phyloP scores from a whole-genome alignment of 352 stramenopile genomes.

The Phytophthora brassicae region DNA sequence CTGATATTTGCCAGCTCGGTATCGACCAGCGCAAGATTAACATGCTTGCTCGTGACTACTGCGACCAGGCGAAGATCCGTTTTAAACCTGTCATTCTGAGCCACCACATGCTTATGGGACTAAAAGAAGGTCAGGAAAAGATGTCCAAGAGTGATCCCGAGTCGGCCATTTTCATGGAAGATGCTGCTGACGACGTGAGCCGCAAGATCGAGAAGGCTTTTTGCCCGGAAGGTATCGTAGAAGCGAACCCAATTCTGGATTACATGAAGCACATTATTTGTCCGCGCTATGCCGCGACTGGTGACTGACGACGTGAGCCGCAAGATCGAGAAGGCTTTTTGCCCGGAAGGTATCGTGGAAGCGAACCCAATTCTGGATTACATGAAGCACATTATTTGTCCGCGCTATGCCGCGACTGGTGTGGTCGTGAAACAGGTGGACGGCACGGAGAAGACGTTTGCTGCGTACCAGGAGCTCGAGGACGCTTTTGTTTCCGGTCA shows the following conservation, averaged over 20 bases:
- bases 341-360: slow-evolving; percentile 86
- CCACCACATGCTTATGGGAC: slow-evolving; percentile 99
- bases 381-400: slow-evolving; percentile 97
- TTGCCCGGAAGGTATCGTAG: slow-evolving; percentile 89
- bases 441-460: slow-evolving; percentile 82
- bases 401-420: slow-evolving; percentile 54
- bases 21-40: slow-evolving; percentile 99
- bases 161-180: slow-evolving; percentile 99
- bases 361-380: slow-evolving; percentile 97
- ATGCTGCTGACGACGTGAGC: slow-evolving; percentile 92
- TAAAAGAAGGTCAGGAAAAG: slow-evolving; percentile 99
- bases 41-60: slow-evolving; percentile 99
- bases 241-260: slow-evolving; percentile 96
- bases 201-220: slow-evolving; percentile 99
- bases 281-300: slow-evolving; percentile 55
- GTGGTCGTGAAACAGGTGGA: slow-evolving; percentile 54
- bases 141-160: slow-evolving; percentile 99
- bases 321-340: slow-evolving; percentile 99
- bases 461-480: slow-evolving; percentile 89
- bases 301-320: no score
- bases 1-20: slow-evolving; percentile 99
- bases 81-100: slow-evolving; percentile 96
- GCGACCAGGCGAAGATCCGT: slow-evolving; percentile 93
- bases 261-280: slow-evolving; percentile 99
- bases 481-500: slow-evolving; percentile 88